phyloP scores from a whole-genome alignment of 176 grass and related monocot genomes.

The Elymus sibiricus region DNA sequence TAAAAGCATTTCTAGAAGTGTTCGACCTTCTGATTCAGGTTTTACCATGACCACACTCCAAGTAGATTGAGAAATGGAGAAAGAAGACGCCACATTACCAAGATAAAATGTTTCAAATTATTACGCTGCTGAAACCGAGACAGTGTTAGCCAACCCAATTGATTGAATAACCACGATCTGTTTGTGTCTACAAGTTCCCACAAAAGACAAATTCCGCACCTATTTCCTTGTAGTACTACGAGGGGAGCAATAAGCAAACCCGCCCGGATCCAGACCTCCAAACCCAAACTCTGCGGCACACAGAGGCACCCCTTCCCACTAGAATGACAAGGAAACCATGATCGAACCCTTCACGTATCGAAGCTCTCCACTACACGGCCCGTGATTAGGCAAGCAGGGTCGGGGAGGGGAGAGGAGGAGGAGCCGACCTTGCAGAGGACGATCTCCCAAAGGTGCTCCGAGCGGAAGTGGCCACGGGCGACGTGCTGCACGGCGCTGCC shows the following conservation, averaged over 20 bases:
- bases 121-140: conserved; percentile 5
- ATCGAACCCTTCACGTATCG: neutral
- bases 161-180: neutral
- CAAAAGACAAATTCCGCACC: neutral
- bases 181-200: neutral
- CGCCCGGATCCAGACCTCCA: neutral
- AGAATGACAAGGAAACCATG: neutral
- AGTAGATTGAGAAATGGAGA: neutral
- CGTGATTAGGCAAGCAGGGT: neutral
- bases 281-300: neutral
- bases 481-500: conserved; percentile 81
- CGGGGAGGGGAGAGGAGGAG: neutral
- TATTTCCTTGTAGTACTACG: neutral
- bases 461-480: conserved; percentile 74
- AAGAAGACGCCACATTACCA: neutral
- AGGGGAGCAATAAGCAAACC: neutral
- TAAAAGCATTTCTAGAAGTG: neutral
- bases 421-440: conserved; percentile 81
- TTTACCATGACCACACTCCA: neutral
- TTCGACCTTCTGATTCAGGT: neutral
- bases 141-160: neutral
- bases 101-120: neutral
- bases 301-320: neutral
- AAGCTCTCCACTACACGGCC: neutral
- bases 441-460: conserved; percentile 51